phyloP scores from a whole-genome alignment of 1,284 basidiomycete genomes.

The Papiliotrema nemorosa region DNA sequence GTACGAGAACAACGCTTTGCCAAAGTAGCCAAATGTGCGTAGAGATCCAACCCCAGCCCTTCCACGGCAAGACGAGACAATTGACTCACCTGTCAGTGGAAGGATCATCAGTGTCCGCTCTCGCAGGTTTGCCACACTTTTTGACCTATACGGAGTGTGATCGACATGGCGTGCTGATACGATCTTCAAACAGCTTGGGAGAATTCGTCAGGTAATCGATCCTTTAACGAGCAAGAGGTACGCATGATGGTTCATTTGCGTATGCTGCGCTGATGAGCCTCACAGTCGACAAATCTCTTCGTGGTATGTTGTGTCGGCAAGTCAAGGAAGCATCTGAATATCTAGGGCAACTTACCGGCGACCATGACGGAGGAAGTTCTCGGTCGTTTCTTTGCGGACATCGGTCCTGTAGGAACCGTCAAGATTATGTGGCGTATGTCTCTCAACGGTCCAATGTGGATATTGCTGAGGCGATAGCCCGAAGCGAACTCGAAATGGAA shows the following conservation, averaged over 20 bases:
- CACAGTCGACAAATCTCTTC: slow-evolving; percentile 87
- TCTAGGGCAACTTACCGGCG: slow-evolving; percentile 65
- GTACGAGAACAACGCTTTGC: slow-evolving; percentile 77
- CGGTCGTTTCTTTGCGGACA: slow-evolving; percentile 75
- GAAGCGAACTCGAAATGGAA: slow-evolving; percentile 57
- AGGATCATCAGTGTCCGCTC: slow-evolving; percentile 70
- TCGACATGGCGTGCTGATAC: slow-evolving; percentile 12
- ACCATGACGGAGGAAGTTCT: slow-evolving; percentile 77
- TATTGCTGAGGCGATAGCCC: slow-evolving; percentile 19
- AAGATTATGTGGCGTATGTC: slow-evolving; percentile 94
- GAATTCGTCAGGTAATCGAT: slow-evolving; percentile 11
- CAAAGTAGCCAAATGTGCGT: slow-evolving; percentile 60
- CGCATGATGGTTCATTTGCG: not conserved
- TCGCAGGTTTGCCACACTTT: slow-evolving; percentile 67
- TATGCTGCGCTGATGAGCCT: not conserved
- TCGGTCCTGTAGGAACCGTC: slow-evolving; percentile 55
- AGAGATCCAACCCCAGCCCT: not conserved
- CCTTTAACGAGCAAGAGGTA: slow-evolving; percentile 31
- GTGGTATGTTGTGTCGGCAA: slow-evolving; percentile 56
- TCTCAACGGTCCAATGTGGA: not conserved
- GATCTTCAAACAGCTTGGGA: slow-evolving; percentile 22
- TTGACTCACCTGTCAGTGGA: slow-evolving; percentile 40
- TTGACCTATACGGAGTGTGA: not conserved
- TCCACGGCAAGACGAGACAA: not conserved
- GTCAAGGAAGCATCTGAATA: not conserved